These are phyloP conservation scores for Fibroporia radiculosa DNA, from an alignment of 768 basidiomycete species.

Conservation along the genomic window DNA sequence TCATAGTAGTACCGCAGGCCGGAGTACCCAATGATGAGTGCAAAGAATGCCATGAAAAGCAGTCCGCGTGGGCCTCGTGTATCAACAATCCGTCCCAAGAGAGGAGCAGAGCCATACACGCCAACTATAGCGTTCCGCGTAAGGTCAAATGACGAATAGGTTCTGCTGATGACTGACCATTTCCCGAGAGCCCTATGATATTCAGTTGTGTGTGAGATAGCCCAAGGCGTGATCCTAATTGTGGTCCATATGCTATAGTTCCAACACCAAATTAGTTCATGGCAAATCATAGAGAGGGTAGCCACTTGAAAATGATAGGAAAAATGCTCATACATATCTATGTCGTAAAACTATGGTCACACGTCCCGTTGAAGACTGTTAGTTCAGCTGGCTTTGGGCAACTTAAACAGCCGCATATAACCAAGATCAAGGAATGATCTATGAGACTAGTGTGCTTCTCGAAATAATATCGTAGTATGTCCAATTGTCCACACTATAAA, in stretches of 20 bases:
- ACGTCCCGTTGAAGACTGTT: background rate
- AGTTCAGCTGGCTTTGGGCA: background rate
- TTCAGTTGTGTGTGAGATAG: conserved; percentile 80
- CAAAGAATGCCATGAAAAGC: conserved; percentile 48
- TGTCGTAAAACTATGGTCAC: background rate
- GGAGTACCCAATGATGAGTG: conserved; percentile 64
- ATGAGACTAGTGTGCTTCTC: too few species aligned
- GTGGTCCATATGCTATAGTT: conserved; percentile 82
- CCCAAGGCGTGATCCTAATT: conserved; percentile 68
- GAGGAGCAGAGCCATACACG: conserved; percentile 66
- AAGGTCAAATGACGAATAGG: background rate
- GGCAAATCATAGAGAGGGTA: background rate
- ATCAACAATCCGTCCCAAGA: conserved; percentile 79
- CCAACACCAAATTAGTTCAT: background rate
- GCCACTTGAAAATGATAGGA: background rate
- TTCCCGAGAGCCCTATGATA: conserved; percentile 73
- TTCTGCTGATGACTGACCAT: conserved; percentile 35
- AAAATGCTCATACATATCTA: background rate
- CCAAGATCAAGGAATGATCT: background rate
- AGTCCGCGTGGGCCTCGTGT: conserved; percentile 60
- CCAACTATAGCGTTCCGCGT: conserved; percentile 43
- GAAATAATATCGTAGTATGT: too few species aligned
- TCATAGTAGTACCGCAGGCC: conserved; percentile 68
- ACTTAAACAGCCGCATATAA: background rate
- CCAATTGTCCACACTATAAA: too few species aligned